These are phyloP conservation scores for Solanum sejunctum DNA, from an alignment of 257 asterid species.

Conservation along the genomic window DNA sequence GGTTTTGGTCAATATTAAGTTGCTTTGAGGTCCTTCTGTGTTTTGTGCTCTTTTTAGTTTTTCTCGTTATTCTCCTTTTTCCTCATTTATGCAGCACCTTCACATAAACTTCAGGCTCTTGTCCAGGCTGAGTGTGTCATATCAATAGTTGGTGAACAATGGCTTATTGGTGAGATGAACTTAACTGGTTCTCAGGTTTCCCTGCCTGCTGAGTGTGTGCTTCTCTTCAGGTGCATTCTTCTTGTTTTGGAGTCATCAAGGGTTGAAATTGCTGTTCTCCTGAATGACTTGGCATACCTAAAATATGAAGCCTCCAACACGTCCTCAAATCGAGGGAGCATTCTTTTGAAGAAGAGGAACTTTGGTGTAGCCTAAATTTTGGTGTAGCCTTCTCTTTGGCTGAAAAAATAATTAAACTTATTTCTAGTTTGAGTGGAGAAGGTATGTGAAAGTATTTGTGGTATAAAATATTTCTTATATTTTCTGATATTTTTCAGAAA, in stretches of 20 bases:
- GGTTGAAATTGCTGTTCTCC: slow-evolving; percentile 82
- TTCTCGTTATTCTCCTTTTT: no score
- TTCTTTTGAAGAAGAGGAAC: slow-evolving; percentile 39
- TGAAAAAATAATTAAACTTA: slow-evolving; percentile 70
- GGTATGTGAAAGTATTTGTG: slow-evolving; percentile 22
- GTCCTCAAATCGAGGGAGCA: slow-evolving; percentile 32
- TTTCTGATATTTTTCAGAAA: not conserved
- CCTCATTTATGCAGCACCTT: no score
- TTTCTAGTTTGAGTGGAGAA: slow-evolving; percentile 56
- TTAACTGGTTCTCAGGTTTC: slow-evolving; percentile 26
- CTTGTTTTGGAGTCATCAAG: slow-evolving; percentile 86
- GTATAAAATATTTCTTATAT: not conserved
- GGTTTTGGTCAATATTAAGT: not conserved
- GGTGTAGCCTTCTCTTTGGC: slow-evolving; percentile 62
- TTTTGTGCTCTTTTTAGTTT: not conserved
- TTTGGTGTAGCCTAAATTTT: no score
- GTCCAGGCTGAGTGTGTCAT: no score
- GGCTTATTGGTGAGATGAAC: slow-evolving; percentile 49
- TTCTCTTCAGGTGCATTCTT: slow-evolving; percentile 53
- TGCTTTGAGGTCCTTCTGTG: not conserved
- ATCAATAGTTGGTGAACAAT: slow-evolving; percentile 66
- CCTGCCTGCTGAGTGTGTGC: slow-evolving; percentile 27
- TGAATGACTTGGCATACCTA: slow-evolving; percentile 74
- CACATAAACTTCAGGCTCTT: no score
- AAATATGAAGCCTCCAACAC: slow-evolving; percentile 57